phyloP scores from a whole-genome alignment of 169 alveolate genomes.

The Babesia ovata region DNA sequence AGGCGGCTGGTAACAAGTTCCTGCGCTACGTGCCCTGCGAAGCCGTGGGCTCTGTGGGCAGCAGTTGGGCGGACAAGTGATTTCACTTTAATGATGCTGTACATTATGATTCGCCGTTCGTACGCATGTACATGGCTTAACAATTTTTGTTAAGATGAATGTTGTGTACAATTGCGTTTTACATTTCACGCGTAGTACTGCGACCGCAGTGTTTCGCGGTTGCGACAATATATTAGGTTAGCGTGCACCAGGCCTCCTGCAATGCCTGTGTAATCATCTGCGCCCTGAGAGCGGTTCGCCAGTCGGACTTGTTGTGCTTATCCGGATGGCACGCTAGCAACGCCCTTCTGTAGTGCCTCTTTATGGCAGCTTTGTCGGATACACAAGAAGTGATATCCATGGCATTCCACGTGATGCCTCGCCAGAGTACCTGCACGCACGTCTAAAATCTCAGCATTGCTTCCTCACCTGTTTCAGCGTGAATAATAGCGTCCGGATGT shows the following conservation, averaged over 20 bases:
- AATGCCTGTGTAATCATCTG: constrained; percentile 31
- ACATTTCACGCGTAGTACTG: background rate
- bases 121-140: too few relatives aligned
- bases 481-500: constrained; percentile 81
- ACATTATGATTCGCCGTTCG: background rate
- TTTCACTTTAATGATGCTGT: background rate
- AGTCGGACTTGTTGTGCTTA: constrained; percentile 19
- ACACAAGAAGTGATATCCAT: constrained; percentile 80
- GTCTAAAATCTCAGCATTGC: background rate
- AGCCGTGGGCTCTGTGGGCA: constrained; percentile 83
- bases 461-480: constrained; percentile 76
- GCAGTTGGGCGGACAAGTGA: constrained; percentile 84
- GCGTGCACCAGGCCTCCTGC: constrained; percentile 39
- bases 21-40: constrained; percentile 81
- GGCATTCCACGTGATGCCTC: constrained; percentile 80
- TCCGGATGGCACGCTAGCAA: constrained; percentile 68
- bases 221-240: background rate
- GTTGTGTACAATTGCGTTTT: background rate
- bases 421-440: constrained; percentile 74
- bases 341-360: constrained; percentile 71
- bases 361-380: constrained; percentile 74
- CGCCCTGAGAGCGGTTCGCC: constrained; percentile 31
- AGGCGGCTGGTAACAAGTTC: constrained; percentile 79
- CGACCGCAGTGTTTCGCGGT: too few relatives aligned
- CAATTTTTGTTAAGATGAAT: too few relatives aligned